These are phyloP conservation scores for Nemania sp. DNA, from an alignment of 2,329 filamentous ascomycete species.

Conservation along the genomic window DNA sequence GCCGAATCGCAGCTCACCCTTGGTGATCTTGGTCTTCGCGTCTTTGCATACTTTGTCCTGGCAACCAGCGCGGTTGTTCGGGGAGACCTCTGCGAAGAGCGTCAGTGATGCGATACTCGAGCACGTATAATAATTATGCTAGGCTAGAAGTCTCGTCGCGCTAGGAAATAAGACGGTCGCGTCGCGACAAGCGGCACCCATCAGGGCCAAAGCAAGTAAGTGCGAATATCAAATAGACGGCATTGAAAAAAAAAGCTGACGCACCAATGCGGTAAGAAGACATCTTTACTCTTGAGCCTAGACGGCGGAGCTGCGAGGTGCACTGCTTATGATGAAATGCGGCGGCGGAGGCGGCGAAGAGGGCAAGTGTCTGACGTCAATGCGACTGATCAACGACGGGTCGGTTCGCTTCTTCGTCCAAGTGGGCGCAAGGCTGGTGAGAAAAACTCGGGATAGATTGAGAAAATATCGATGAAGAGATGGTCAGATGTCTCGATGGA, in stretches of 20 bases:
- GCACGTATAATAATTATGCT: neutral
- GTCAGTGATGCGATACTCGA: constrained; percentile 26
- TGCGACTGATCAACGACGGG: neutral
- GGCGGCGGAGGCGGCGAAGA: neutral
- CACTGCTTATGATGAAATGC: no score
- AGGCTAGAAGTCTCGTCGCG: neutral
- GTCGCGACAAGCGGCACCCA: constrained; percentile 1
- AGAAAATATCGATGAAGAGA: no score
- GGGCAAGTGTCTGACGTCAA: neutral
- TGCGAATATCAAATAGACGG: neutral
- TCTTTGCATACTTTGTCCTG: constrained; percentile 75
- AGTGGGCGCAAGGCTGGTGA: no score
- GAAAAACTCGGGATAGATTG: no score
- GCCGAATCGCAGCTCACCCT: constrained; percentile 80
- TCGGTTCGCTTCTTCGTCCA: no score
- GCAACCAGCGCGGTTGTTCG: constrained; percentile 74
- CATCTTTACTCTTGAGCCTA: constrained; percentile 16
- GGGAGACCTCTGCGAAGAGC: constrained; percentile 65
- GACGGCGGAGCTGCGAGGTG: constrained; percentile 5
- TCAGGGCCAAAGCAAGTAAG: neutral
- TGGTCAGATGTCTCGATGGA: no score
- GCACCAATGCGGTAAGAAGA: constrained; percentile 30
- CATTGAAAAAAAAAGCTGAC: constrained; percentile 15
- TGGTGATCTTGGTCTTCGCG: constrained; percentile 69
- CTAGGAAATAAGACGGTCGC: constrained; percentile 11